phyloP scores from a whole-genome alignment of 345 rosid species.

The Syzygium jambos region DNA sequence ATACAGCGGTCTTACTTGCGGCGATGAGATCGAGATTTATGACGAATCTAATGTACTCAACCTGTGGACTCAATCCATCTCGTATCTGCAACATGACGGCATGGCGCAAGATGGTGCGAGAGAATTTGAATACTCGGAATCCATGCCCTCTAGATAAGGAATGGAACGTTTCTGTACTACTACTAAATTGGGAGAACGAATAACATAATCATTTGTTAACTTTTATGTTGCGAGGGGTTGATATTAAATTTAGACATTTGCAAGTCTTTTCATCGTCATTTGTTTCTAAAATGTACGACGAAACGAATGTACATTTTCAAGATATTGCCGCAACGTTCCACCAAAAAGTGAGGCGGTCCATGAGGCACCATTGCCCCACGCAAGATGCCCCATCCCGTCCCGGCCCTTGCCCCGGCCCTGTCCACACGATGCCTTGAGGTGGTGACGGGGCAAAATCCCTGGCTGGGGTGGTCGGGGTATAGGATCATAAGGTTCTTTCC shows the following conservation, averaged over 20 bases:
- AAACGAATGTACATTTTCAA: background rate
- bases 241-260: background rate
- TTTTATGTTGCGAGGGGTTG: background rate
- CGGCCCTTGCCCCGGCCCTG: background rate
- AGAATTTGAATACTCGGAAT: background rate
- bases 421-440: background rate
- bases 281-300: background rate
- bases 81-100: accelerated
- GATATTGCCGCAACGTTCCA: background rate
- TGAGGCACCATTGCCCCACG: background rate
- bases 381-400: background rate
- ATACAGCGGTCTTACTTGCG: background rate
- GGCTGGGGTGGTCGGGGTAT: no score
- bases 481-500: background rate
- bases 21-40: background rate
- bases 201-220: background rate
- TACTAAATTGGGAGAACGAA: background rate
- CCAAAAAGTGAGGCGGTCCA: no score
- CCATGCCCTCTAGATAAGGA: accelerated
- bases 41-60: background rate
- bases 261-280: background rate
- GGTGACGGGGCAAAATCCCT: background rate
- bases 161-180: background rate
- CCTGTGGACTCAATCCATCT: background rate
- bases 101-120: background rate